phyloP scores from a whole-genome alignment of 2,329 filamentous ascomycete species.

The Ceratocystis harringtonii region DNA sequence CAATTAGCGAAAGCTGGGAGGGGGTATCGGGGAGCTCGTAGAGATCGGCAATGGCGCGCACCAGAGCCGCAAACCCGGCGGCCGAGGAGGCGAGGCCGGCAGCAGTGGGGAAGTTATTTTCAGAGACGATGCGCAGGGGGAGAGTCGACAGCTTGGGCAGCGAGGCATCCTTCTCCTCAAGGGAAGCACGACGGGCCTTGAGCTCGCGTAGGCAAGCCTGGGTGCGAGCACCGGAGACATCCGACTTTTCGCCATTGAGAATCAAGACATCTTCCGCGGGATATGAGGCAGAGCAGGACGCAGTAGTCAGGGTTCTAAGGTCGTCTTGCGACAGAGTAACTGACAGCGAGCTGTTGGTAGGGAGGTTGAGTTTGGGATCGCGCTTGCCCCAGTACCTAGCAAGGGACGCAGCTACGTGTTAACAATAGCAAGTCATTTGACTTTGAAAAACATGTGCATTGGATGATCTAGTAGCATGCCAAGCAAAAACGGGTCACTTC shows the following conservation, averaged over 20 bases:
- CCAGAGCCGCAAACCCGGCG: conserved; percentile 53
- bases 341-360: conserved; percentile 93
- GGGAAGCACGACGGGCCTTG: conserved; percentile 55
- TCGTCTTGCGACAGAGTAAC: conserved; percentile 91
- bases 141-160: conserved; percentile 69
- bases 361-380: conserved; percentile 82
- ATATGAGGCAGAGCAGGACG: conserved; percentile 69
- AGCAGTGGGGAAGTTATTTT: conserved; percentile 98
- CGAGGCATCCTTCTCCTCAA: conserved; percentile 57
- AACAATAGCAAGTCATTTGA: neutral
- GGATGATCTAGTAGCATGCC: neutral
- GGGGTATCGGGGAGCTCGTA: conserved; percentile 73
- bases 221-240: conserved; percentile 77
- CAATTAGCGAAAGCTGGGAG: conserved; percentile 73
- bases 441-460: conserved; percentile 6
- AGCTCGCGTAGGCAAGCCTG: conserved; percentile 87
- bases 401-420: conserved; percentile 4
- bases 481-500: neutral
- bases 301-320: conserved; percentile 88
- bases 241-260: conserved; percentile 70
- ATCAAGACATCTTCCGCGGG: conserved; percentile 52
- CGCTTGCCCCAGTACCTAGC: conserved; percentile 84
- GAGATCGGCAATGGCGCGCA: conserved; percentile 79
- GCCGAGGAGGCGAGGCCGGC: conserved; percentile 69
- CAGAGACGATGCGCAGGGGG: conserved; percentile 73